These are phyloP conservation scores for Bremia lactucae DNA, from an alignment of 352 stramenopile species.

Conservation along the genomic window DNA sequence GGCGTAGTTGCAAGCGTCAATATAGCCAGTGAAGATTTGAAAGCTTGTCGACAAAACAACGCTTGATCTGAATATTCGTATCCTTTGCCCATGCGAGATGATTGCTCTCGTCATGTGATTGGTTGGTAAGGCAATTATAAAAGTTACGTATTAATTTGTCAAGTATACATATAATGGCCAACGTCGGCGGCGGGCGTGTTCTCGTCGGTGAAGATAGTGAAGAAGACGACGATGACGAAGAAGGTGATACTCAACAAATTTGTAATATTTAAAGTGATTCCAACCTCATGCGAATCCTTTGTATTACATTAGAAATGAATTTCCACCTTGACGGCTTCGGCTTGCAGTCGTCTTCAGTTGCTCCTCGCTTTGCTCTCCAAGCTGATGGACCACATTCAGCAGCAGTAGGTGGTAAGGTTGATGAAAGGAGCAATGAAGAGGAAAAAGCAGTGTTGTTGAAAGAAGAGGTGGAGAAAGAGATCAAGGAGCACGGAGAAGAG, in stretches of 20 bases:
- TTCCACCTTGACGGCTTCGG: slow-evolving; percentile 40
- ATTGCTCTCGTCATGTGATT: no score
- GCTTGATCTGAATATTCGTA: no score
- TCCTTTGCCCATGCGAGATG: no score
- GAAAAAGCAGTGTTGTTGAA: slow-evolving; percentile 4
- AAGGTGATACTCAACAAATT: slow-evolving; percentile 8
- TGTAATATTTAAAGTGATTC: no score
- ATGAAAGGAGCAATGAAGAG: slow-evolving; percentile 33
- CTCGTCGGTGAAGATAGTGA: slow-evolving; percentile 72
- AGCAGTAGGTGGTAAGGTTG: slow-evolving; percentile 8
- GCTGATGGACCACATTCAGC: slow-evolving; percentile 13
- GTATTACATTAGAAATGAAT: slow-evolving; percentile 27
- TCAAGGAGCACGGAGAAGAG: not conserved
- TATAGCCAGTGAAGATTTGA: no score
- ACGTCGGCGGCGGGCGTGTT: slow-evolving; percentile 53
- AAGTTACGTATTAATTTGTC: no score
- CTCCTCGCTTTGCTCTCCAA: slow-evolving; percentile 22
- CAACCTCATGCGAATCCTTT: no score
- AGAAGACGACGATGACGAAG: slow-evolving; percentile 65
- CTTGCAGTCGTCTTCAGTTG: slow-evolving; percentile 10
- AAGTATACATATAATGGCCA: no score
- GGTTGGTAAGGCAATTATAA: no score
- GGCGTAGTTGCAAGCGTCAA: no score
- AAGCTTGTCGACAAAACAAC: no score
- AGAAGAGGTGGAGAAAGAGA: not conserved